A percentile compares a stretch with the other conserved stretches of the same genome.
Evolutionary conservation across 495 filamentous ascomycete species (phyloP).

Genomic region (Aspergillus carlsbadensis): DNA sequence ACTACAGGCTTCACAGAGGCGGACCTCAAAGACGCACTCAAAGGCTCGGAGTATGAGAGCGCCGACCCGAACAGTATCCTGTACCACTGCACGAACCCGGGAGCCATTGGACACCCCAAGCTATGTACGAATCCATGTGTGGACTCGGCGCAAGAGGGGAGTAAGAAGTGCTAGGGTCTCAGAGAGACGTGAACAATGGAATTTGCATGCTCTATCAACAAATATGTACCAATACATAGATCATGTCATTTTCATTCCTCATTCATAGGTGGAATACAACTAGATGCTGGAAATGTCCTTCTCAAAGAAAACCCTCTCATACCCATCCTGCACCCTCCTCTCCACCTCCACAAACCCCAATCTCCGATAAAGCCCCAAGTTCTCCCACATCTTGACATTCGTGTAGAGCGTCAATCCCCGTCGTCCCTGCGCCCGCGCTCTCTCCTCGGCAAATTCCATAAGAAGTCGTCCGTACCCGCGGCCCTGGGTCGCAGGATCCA

Average conservation of each 20-base stretch:
- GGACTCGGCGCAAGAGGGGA: slow-evolving; percentile 31
- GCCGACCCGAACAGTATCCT: slow-evolving; percentile 32
- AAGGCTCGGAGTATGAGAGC: slow-evolving; percentile 32
- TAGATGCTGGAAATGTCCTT: slow-evolving; percentile 15
- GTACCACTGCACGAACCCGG: slow-evolving; percentile 43
- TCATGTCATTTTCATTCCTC: too few species aligned
- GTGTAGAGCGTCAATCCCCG: slow-evolving; percentile 29
- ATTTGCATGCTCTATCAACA: too few species aligned
- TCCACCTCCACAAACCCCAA: slow-evolving; percentile 35
- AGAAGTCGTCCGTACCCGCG: slow-evolving; percentile 32
- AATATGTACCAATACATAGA: too few species aligned
- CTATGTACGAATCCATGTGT: slow-evolving; percentile 35
- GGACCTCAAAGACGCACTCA: slow-evolving; percentile 32
- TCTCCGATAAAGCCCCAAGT: slow-evolving; percentile 31
- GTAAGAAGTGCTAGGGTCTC: slow-evolving; percentile 27
- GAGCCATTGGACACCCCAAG: slow-evolving; percentile 37
- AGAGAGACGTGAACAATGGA: too few species aligned
- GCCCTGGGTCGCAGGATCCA: slow-evolving; percentile 27
- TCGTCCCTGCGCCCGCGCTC: slow-evolving; percentile 3
- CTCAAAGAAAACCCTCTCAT: slow-evolving; percentile 32
- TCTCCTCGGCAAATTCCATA: slow-evolving; percentile 20
- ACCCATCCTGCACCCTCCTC: slow-evolving; percentile 29
- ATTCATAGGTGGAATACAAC: too few species aligned
- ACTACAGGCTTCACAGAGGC: slow-evolving; percentile 33
- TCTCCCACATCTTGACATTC: slow-evolving; percentile 41